Conservation (phyloP, 139 green algal species). For the Picochlorum sp. region DNA sequence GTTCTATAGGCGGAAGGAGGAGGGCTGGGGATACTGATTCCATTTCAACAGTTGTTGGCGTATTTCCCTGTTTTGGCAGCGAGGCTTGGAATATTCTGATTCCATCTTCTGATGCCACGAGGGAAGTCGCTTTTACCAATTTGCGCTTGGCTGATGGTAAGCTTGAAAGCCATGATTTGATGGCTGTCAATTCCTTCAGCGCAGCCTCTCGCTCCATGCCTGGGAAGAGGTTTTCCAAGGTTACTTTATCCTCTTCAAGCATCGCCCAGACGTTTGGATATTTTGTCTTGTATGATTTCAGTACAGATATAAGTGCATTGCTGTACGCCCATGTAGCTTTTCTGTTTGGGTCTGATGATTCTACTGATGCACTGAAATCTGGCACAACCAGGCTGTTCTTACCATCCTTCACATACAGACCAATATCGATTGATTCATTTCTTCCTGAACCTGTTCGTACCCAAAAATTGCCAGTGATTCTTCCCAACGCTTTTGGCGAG, state of each 20-base stretch:
- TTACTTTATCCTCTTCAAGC: slow-evolving; percentile 19
- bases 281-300: slow-evolving; percentile 54
- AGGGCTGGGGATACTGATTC: slow-evolving; percentile 66
- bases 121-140: slow-evolving; percentile 53
- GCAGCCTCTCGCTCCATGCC: slow-evolving; percentile 7
- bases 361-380: slow-evolving; percentile 19
- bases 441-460: slow-evolving; percentile 34
- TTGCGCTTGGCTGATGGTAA: slow-evolving; percentile 49
- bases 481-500: slow-evolving; percentile 48
- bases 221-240: slow-evolving; percentile 17
- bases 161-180: slow-evolving; percentile 60
- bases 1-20: slow-evolving; percentile 57
- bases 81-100: slow-evolving; percentile 56
- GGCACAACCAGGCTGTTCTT: slow-evolving; percentile 64
- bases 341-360: not conserved
- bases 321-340: slow-evolving; percentile 63
- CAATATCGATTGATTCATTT: slow-evolving; percentile 60
- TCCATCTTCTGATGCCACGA: slow-evolving; percentile 62
- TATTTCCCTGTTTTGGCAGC: slow-evolving; percentile 13
- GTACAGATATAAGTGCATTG: slow-evolving; percentile 34
- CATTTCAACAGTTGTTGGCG: slow-evolving; percentile 38
- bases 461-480: slow-evolving; percentile 65
- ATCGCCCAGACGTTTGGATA: slow-evolving; percentile 44
- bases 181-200: slow-evolving; percentile 9
- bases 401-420: slow-evolving; percentile 66